Base-by-base conservation (phyloP, 2,329 filamentous ascomycete genomes). In the Alternaria panax region DNA sequence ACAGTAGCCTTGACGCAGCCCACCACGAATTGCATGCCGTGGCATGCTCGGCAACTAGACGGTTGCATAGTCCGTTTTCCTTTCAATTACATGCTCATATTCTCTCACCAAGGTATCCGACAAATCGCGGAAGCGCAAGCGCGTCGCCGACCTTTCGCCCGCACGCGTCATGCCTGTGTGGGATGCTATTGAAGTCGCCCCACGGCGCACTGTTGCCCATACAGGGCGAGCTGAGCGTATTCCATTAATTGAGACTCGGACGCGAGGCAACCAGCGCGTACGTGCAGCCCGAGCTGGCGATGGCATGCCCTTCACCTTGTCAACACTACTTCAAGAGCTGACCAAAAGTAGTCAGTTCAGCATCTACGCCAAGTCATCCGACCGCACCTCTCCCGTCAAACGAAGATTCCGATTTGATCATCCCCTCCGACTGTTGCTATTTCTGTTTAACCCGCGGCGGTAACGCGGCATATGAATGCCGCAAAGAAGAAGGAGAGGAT, bases 401-500 rank as follows among this genome's bases (percentile, higher is more conserved):
- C 3, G 40, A 51, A 7, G 43, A 28, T 2, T 12, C 20, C 18
- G 16, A 36, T 3, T 16, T n/a, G 2, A 12, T 24, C 12, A 52
- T 64, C 27, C 52, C 66, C 4, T 4, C 11, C 34, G 22, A 62
- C 20, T 70, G 64, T 20, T 70, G 66, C 20, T 47, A 46, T 1
- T 28, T 51, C 16, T 70, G 67, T 11, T 61, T 48, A 4, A 63
- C 52, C 16, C 64, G 64, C 5, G 67, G 67, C 30, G 66, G 63
- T 9, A 63, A 59, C 9, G 62, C 63, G 5, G 64, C 63, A 2
- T 70, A 62, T 27, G 48, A 62, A 5, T 70, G 66, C 4, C 24
- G 50, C 6, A 65, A 51, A 12, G 61, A 54, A 20, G 18, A 53
- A 8, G 58, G 60, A 5, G 38, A 62, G 28, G 58, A 59, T 6